Evolutionary conservation across 2,329 filamentous ascomycete species (phyloP), one percentile per base, ranked within the genome.

Genomic region (Pezicula rhizophila): DNA sequence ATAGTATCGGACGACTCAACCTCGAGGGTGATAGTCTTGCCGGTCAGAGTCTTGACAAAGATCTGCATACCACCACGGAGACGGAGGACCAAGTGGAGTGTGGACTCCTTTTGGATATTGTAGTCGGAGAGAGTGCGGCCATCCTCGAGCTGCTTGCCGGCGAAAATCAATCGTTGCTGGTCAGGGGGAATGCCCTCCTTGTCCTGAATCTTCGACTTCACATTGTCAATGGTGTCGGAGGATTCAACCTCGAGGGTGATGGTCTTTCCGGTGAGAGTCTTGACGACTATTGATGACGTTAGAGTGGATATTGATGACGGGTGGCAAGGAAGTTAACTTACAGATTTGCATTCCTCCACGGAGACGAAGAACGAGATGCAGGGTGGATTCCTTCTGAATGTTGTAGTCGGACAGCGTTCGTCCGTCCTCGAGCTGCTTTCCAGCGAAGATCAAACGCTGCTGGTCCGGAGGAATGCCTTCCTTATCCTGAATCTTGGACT

Each of bases 401-500:
- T 95, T 95, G 80, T 96, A 96, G 68, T 95, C 90, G 53, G 80
- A 85, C 0, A 95, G 77, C 25, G 90, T 95, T 47, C 91, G 89
- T 54, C 92, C 91, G 60, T 97, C 92, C 70, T 97, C 92, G 4
- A 96, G 82, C 68, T 96, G 91, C 79, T 96, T 96, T 49, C 91
- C 92, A 40, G 91, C 91, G 60, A 96, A 96, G 68, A 96, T 96
- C 59, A 96, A 71, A 61, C 91, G 92, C 76, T 96, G 91, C 72
- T 97, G 91, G 66, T 96, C 91, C 10, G 91, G 91, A 42, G 91
- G 92, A 49, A 96, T 96, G 23, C 91, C 91, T 71, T 96, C 91
- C 81, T 96, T 96, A 65, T 96, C 91, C 71, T 96, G 91, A 39
- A 96, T 96, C 80, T 96, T 96, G 45, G 79, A 83, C 82, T 96